Evolutionary conservation across 2,329 filamentous ascomycete genomes (phyloP).

Genomic region (Shiraia bambusicola): DNA sequence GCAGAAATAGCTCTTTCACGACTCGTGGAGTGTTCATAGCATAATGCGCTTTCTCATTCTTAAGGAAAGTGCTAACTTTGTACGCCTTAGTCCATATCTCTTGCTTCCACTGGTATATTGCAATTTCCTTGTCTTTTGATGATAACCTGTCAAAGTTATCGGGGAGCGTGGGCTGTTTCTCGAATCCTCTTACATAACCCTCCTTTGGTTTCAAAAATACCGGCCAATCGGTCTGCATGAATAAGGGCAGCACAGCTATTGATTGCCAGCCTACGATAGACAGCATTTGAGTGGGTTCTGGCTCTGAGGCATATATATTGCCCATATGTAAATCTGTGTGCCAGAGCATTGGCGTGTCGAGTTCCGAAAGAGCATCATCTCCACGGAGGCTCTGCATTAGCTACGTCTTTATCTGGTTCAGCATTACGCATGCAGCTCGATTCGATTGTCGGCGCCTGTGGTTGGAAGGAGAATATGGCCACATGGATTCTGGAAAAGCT

Average conservation of each 20-base stretch:
- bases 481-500: constrained; percentile 31
- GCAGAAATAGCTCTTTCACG: constrained; percentile 37
- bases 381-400: too few relatives aligned
- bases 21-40: constrained; percentile 32
- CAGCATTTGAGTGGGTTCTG: constrained; percentile 17
- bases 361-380: too few relatives aligned
- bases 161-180: constrained; percentile 9
- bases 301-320: constrained; percentile 35
- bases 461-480: constrained; percentile 38
- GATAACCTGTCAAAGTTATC: constrained; percentile 13
- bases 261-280: constrained; percentile 32
- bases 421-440: constrained; percentile 26
- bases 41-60: constrained; percentile 14
- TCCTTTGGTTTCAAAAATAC: constrained; percentile 17
- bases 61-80: constrained; percentile 29
- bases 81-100: constrained; percentile 33
- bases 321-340: constrained; percentile 45
- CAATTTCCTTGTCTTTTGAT: constrained; percentile 4
- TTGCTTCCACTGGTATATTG: constrained; percentile 7
- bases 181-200: constrained; percentile 12
- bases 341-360: constrained; percentile 14
- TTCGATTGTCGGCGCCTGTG: constrained; percentile 22
- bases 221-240: constrained; percentile 20
- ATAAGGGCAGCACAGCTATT: constrained; percentile 20
- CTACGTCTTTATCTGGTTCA: constrained; percentile 16